Base-by-base conservation (phyloP, 2,329 filamentous ascomycete species). In the Aureobasidium sp. region DNA sequence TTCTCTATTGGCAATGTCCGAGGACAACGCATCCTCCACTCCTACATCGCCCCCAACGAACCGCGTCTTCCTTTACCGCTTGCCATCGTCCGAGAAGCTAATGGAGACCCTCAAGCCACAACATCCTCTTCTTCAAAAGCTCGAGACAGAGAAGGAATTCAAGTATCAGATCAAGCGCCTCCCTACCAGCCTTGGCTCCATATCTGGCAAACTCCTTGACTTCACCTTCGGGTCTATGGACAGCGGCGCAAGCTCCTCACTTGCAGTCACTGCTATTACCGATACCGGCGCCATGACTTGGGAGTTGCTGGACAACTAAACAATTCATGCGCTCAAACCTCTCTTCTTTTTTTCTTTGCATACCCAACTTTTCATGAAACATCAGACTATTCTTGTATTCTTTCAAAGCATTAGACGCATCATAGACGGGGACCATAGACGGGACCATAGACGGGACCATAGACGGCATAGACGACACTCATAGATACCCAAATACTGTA, bases 61-160 rank as follows among this genome's bases (percentile, higher is more conserved):
- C 67, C 69, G 53, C 59, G 37, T 72, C 6, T 73, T 72, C 62
- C 53, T 71, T 12, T 73, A 71, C 61, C 66, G 70, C 17, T 20
- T 73, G 41, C 71, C 71, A 5, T 63, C 47, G 3, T 29, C 60
- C 37, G 53, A 65, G 59, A 47, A 67, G 44, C 43, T 69, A 48
- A 63, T 55, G n/a, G 47, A 59, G 12, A 65, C 50, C 26, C 63
- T 67, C n/a, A 62, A 59, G 24, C 32, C 32, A 29, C 27, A 55
- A 24, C 53, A 63, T 13, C 62, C 59, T 32, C 34, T 53, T n/a
- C 15, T 48, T 5, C 17, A 37, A 27, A 50, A 37, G 17, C 12
- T 44, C 43, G 55, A 59, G 26, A 17, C 37, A 1, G 53, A 59
- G 15, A 13, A 59, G 8, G 43, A 32, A 3, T 34, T 24, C 36